These are phyloP conservation scores for Ogataea neopini DNA, from an alignment of 805 yeast species.

Conservation along the genomic window DNA sequence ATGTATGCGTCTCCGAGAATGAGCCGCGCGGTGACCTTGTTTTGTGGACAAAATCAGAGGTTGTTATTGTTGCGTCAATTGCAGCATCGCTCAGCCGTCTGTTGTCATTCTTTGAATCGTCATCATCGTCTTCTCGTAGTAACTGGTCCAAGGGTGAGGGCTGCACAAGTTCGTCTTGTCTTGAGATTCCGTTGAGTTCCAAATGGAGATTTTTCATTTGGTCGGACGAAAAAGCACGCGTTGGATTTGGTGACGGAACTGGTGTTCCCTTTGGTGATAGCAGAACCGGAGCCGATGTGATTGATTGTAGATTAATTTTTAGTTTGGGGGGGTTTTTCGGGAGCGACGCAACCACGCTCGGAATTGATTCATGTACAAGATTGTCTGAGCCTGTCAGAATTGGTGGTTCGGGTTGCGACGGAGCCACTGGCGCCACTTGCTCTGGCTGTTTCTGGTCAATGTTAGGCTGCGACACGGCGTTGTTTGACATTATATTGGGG, in stretches of 20 bases:
- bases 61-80: no score
- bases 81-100: not conserved
- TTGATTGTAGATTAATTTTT: conserved; percentile 26
- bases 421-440: not conserved
- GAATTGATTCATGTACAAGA: no score
- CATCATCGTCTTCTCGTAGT: conserved; percentile 9
- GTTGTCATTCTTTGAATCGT: not conserved
- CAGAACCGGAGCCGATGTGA: conserved; percentile 28
- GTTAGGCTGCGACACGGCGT: conserved; percentile 4
- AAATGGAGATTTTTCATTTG: conserved; percentile 15
- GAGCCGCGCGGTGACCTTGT: conserved; percentile 1
- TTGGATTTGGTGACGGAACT: conserved; percentile 27
- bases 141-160: conserved; percentile 17
- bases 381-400: no score
- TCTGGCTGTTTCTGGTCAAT: not conserved
- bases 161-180: not conserved
- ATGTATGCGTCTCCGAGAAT: not conserved
- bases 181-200: conserved; percentile 4
- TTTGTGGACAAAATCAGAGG: not conserved
- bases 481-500: not conserved
- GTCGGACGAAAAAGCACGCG: conserved; percentile 20
- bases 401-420: not conserved
- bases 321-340: conserved; percentile 17
- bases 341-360: no score
- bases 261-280: conserved; percentile 37